These are phyloP conservation scores for Musa acuminata DNA, from an alignment of 176 grass and related monocot species.

Conservation along the genomic window DNA sequence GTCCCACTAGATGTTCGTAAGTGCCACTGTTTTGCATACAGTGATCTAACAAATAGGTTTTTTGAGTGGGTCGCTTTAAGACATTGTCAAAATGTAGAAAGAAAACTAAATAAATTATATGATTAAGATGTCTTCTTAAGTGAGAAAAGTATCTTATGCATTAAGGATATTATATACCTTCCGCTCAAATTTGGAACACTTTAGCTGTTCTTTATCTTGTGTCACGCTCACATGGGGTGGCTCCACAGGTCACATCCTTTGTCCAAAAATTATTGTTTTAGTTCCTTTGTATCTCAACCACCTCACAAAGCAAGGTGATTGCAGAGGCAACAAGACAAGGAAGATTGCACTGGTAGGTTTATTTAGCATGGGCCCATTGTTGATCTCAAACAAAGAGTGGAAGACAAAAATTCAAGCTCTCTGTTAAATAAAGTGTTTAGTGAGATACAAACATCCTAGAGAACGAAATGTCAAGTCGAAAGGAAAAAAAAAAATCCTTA, in stretches of 20 bases:
- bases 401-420: no score
- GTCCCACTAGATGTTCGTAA: no score
- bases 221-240: no score
- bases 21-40: no score
- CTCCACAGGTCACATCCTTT: background rate
- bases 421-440: no score
- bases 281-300: background rate
- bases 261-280: background rate
- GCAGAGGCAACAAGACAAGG: background rate
- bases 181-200: background rate
- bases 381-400: no score
- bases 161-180: background rate
- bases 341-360: no score
- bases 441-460: background rate
- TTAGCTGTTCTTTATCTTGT: background rate
- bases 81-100: background rate
- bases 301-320: background rate
- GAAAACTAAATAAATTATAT: background rate
- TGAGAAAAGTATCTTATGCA: background rate
- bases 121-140: background rate
- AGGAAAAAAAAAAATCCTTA: background rate
- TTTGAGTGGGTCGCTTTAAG: background rate
- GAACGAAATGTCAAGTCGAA: background rate
- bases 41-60: no score
- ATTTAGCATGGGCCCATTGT: no score